A percentile compares a stretch with the other conserved stretches of the same genome.
These are phyloP conservation scores for Trametes hirsuta DNA, from an alignment of 1,284 basidiomycete species.

Conservation along the genomic window DNA sequence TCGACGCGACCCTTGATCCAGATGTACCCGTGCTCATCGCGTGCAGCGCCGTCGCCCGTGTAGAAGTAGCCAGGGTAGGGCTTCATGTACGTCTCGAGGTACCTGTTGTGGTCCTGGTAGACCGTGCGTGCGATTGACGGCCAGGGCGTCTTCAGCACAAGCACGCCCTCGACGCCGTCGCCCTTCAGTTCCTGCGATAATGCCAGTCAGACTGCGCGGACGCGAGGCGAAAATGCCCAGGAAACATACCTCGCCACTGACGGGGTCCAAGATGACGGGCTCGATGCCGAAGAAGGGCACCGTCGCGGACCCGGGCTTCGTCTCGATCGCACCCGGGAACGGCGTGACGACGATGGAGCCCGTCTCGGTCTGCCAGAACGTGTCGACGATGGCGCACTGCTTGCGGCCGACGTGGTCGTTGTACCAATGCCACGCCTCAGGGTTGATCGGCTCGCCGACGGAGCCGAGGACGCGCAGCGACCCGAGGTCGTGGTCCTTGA, in stretches of 20 bases:
- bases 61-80: conserved; percentile 92
- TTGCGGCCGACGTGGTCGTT: conserved; percentile 90
- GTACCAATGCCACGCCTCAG: conserved; percentile 99
- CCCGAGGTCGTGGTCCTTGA: conserved; percentile 84
- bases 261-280: conserved; percentile 86
- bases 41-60: conserved; percentile 94
- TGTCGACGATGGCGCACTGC: conserved; percentile 95
- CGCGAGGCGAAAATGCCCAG: not conserved
- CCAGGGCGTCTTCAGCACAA: conserved; percentile 89
- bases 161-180: conserved; percentile 89
- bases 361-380: conserved; percentile 98
- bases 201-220: not conserved
- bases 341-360: conserved; percentile 96
- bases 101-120: conserved; percentile 83
- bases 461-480: conserved; percentile 88
- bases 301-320: conserved; percentile 96
- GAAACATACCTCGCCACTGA: conserved; percentile 58
- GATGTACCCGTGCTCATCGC: conserved; percentile 95
- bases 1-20: conserved; percentile 99
- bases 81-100: conserved; percentile 93
- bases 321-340: conserved; percentile 93
- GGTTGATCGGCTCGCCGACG: conserved; percentile 99
- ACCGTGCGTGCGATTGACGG: conserved; percentile 96
- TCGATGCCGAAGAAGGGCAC: conserved; percentile 98
- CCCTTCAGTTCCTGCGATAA: conserved; percentile 67